Base-by-base conservation (phyloP, 2,329 filamentous ascomycete species). In the Cryphonectria radicalis region DNA sequence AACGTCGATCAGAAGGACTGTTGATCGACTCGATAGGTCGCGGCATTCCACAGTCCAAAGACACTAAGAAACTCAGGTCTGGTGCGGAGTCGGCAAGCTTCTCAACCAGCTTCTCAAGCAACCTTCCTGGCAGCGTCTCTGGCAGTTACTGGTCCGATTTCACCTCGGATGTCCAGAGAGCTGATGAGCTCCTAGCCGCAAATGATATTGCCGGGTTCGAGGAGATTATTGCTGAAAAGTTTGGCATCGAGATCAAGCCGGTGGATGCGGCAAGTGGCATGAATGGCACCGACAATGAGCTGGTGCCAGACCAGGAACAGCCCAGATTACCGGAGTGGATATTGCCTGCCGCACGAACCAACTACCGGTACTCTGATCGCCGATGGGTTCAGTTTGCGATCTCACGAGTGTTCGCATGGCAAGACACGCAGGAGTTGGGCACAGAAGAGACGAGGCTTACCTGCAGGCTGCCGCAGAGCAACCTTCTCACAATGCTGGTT, bases 1-100 rank as follows among this genome's bases (percentile, higher is more conserved):
- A 88, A 79, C 84, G 87, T 53, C 86, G 86, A 55, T 82, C 84
- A 0, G 86, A 89, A 67, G 90, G 91, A 11, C 83, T 93, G 10
- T 82, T 95, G 37, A 91, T 93, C 46, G 92, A 95, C 77, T 92
- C 92, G 0, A 88, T 95, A 68, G 91, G 92, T 1, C 90, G 90
- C 72, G 92, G 91, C 3, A 82, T 88, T 6, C 76, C 84, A 1
- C 79, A 81, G 14, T 76, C 81, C 4, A 82, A 83, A 74, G 75
- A 81, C 25, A 67, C 77, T 7, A 82, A 83, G 73, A 80, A 77
- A 63, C 72, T 57, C 17, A 72, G 59, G n/a, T 63, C 72, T 6
- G 70, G 57, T 10, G 50, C 32, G 28, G 70, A 73, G 32, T n/a
- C 75, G 5, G 80, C 79, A 0, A 75, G 79, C 50, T 82, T 82